Percentiles rank a stretch among this genome's conserved stretches.
Conservation (phyloP, 306 rosid species). For the Quercus parvula region DNA sequence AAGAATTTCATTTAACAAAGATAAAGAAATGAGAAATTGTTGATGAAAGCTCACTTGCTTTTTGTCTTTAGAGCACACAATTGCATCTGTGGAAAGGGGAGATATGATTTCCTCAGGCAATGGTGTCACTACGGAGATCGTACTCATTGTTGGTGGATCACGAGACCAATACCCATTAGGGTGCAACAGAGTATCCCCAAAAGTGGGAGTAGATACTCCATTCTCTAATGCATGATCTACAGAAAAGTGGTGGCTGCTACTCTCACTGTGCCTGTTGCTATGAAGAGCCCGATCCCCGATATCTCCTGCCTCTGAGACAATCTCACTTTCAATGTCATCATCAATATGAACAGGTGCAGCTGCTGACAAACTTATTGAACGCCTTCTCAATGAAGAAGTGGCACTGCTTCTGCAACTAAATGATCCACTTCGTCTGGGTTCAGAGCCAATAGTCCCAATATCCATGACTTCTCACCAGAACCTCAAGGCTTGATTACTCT, state of each 20-base stretch:
- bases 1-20: background rate
- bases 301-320: slow-evolving; percentile 87
- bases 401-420: slow-evolving; percentile 34
- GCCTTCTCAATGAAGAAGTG: slow-evolving; percentile 44
- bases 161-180: slow-evolving; percentile 9
- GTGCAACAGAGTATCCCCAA: slow-evolving; percentile 31
- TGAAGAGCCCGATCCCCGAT: slow-evolving; percentile 81
- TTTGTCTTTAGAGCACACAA: slow-evolving; percentile 29
- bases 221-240: slow-evolving; percentile 39
- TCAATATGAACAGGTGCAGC: slow-evolving; percentile 30
- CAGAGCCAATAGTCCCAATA: slow-evolving; percentile 12
- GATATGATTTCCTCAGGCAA: slow-evolving; percentile 29
- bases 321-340: slow-evolving; percentile 38
- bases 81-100: slow-evolving; percentile 32
- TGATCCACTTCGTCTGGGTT: slow-evolving; percentile 20
- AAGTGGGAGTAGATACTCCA: slow-evolving; percentile 37
- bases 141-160: slow-evolving; percentile 10
- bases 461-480: slow-evolving; percentile 35
- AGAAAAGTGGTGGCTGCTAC: slow-evolving; percentile 36
- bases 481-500: slow-evolving; percentile 17
- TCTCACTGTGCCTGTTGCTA: slow-evolving; percentile 45
- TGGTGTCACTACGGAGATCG: slow-evolving; percentile 36
- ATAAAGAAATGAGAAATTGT: background rate
- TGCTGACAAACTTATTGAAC: slow-evolving; percentile 51
- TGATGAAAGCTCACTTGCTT: slow-evolving; percentile 42